Conservation (phyloP, 768 basidiomycete genomes). For the Panellus pusillus region DNA sequence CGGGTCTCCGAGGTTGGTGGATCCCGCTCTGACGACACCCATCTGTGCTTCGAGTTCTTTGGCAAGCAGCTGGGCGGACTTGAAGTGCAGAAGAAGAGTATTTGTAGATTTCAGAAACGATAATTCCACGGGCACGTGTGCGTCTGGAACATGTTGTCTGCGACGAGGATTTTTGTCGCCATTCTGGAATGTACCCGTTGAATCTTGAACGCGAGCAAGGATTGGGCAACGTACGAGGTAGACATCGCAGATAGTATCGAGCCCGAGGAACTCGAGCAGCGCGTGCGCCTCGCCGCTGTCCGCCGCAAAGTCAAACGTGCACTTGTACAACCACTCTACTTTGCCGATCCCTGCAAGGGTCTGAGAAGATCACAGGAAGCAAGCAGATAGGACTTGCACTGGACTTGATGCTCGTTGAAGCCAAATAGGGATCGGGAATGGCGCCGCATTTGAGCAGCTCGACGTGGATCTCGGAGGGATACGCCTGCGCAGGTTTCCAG, state of each 20-base stretch:
- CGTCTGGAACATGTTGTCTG: constrained; percentile 66
- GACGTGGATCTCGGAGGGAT: constrained; percentile 62
- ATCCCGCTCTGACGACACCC: constrained; percentile 57
- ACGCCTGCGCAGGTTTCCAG: constrained; percentile 38
- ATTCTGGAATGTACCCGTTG: constrained; percentile 44
- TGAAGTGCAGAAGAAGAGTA: constrained; percentile 54
- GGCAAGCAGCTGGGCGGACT: constrained; percentile 50
- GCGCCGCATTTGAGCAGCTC: constrained; percentile 46
- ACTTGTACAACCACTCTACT: constrained; percentile 64
- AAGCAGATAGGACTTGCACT: constrained; percentile 41
- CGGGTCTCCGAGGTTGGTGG: constrained; percentile 70
- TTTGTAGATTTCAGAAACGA: constrained; percentile 33
- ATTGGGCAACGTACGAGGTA: constrained; percentile 43
- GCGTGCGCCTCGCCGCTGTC: constrained; percentile 26
- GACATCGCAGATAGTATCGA: constrained; percentile 69
- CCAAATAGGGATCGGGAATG: constrained; percentile 58
- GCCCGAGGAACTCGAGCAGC: constrained; percentile 59
- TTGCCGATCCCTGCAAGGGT: constrained; percentile 58
- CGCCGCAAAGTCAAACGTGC: constrained; percentile 36
- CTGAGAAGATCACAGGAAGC: not conserved
- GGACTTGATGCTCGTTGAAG: constrained; percentile 59
- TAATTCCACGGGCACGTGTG: constrained; percentile 36
- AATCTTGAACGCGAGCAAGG: not conserved
- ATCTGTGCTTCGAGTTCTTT: constrained; percentile 47
- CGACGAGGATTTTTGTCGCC: constrained; percentile 43